Conservation (phyloP, 2,329 filamentous ascomycete species). For the Ophidiomyces ophidiicola region DNA sequence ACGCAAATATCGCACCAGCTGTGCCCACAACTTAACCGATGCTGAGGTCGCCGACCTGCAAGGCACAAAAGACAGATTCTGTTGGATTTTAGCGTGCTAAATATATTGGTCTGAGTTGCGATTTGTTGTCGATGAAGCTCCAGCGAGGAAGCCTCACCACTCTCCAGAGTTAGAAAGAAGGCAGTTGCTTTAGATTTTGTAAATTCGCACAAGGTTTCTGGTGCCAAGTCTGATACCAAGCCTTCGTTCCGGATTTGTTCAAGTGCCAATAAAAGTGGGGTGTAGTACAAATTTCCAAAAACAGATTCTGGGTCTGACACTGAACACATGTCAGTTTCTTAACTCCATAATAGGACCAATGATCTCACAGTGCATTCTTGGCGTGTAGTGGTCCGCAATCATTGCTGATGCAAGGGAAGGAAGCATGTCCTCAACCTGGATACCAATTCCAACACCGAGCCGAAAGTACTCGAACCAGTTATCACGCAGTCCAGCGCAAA, state of each 20-base stretch:
- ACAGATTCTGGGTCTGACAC: too few species aligned
- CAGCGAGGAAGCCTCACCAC: not conserved
- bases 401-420: not conserved
- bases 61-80: not conserved
- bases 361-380: not conserved
- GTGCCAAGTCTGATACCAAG: too few species aligned
- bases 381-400: not conserved
- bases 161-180: not conserved
- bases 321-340: not conserved
- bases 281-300: too few species aligned
- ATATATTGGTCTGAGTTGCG: not conserved
- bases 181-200: too few species aligned
- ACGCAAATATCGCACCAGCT: not conserved
- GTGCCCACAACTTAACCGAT: not conserved
- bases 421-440: not conserved
- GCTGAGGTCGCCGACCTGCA: not conserved
- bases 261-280: too few species aligned
- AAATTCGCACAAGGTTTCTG: too few species aligned
- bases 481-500: not conserved
- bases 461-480: not conserved
- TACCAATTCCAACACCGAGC: not conserved
- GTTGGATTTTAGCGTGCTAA: not conserved
- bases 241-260: too few species aligned
- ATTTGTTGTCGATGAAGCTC: not conserved
- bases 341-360: not conserved